phyloP scores from a whole-genome alignment of 371 early-diverging fungal species.

The Actinomucor elegans region DNA sequence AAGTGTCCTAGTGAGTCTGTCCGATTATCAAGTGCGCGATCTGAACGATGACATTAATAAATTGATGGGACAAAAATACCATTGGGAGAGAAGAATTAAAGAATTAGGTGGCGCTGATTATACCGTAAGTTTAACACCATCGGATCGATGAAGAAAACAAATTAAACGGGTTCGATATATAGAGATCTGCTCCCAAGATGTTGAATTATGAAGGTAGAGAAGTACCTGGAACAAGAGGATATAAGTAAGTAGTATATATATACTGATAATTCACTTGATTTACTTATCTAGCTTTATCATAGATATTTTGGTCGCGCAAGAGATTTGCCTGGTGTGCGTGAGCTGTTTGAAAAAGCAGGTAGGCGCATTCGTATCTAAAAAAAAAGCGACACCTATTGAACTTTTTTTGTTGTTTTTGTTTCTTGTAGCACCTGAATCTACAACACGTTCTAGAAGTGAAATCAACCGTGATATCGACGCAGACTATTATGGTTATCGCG shows the following conservation, averaged over 20 bases:
- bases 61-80: slow-evolving; percentile 84
- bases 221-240: slow-evolving; percentile 90
- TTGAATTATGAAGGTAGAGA: slow-evolving; percentile 87
- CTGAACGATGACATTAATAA: slow-evolving; percentile 96
- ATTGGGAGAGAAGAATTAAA: slow-evolving; percentile 90
- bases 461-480: slow-evolving; percentile 85
- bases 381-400: too few relatives aligned
- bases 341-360: slow-evolving; percentile 80
- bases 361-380: too few relatives aligned
- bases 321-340: slow-evolving; percentile 93
- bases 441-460: slow-evolving; percentile 64
- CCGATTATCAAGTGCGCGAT: slow-evolving; percentile 91
- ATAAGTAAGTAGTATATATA: slow-evolving; percentile 66
- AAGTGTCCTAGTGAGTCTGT: slow-evolving; percentile 60
- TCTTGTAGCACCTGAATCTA: slow-evolving; percentile 30
- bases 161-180: slow-evolving; percentile 1
- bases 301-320: slow-evolving; percentile 97
- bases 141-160: background rate
- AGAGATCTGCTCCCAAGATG: slow-evolving; percentile 77
- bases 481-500: slow-evolving; percentile 94
- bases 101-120: slow-evolving; percentile 96
- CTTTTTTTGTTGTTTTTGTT: background rate
- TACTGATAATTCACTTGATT: too few relatives aligned
- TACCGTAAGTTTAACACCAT: slow-evolving; percentile 63
- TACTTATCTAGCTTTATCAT: too few relatives aligned